phyloP scores from a whole-genome alignment of 805 yeast genomes.

The Metschnikowia kunwiensis region DNA sequence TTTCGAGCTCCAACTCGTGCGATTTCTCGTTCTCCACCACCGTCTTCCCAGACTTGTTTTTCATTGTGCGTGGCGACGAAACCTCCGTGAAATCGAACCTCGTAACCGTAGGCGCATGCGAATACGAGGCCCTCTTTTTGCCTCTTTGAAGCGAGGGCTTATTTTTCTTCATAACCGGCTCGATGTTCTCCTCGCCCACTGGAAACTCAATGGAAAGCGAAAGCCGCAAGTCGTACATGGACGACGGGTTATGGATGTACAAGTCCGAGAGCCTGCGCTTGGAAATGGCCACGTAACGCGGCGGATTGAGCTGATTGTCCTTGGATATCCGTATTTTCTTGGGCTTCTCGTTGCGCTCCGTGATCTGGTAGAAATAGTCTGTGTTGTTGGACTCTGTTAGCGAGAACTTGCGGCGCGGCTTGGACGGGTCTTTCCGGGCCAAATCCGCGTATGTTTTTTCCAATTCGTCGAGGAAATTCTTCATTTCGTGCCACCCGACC shows the following conservation, averaged over 20 bases:
- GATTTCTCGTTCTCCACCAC: constrained; percentile 35
- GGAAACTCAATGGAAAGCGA: constrained; percentile 80
- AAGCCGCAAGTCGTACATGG: constrained; percentile 71
- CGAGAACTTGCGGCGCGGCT: constrained; percentile 51
- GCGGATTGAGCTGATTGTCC: constrained; percentile 57
- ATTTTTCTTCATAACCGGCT: constrained; percentile 46
- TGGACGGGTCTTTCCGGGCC: constrained; percentile 22
- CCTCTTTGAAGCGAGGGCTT: constrained; percentile 57
- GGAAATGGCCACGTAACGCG: constrained; percentile 67
- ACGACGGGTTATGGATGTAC: constrained; percentile 69
- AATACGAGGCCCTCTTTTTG: constrained; percentile 69
- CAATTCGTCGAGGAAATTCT: constrained; percentile 52
- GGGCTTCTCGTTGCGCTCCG: constrained; percentile 63
- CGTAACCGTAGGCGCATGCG: constrained; percentile 72
- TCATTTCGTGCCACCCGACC: constrained; percentile 55
- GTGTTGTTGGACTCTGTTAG: constrained; percentile 58
- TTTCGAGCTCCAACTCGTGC: constrained; percentile 41
- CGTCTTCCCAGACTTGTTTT: constrained; percentile 37
- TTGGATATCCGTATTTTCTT: constrained; percentile 61
- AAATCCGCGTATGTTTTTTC: constrained; percentile 49
- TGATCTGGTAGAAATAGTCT: constrained; percentile 61
- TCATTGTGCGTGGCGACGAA: constrained; percentile 29
- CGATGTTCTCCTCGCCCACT: constrained; percentile 53
- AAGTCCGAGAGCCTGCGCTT: constrained; percentile 74
- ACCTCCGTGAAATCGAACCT: constrained; percentile 72